Conservation (phyloP, 129 eudicot species). For the Cynara cardunculus region DNA sequence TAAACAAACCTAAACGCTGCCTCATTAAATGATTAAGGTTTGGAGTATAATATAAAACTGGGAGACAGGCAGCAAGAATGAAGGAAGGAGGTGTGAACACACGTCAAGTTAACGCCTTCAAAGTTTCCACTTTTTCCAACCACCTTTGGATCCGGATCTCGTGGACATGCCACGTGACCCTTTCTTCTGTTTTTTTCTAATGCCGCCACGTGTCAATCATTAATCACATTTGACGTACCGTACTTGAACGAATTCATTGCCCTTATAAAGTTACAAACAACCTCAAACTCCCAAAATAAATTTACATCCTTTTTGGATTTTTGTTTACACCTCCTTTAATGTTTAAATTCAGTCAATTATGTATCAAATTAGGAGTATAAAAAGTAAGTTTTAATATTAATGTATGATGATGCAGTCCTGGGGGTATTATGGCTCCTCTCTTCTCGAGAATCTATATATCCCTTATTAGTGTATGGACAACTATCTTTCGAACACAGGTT, state of each 20-base stretch:
- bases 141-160: constrained; percentile 14
- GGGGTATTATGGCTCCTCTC: no score
- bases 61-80: neutral
- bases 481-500: no score
- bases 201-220: neutral
- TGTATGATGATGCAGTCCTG: no score
- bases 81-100: constrained; percentile 6
- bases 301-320: no score
- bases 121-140: neutral
- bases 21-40: neutral
- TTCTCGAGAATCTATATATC: no score
- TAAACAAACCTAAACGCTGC: no score
- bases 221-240: neutral
- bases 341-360: no score
- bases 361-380: no score
- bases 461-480: no score
- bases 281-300: neutral
- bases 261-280: neutral
- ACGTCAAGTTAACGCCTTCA: constrained; percentile 23
- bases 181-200: neutral
- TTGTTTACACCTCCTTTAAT: no score
- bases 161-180: constrained; percentile 11
- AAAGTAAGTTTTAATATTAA: no score
- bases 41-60: no score
- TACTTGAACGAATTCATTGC: neutral